phyloP scores from a whole-genome alignment of 805 yeast species.

The Candida orba region DNA sequence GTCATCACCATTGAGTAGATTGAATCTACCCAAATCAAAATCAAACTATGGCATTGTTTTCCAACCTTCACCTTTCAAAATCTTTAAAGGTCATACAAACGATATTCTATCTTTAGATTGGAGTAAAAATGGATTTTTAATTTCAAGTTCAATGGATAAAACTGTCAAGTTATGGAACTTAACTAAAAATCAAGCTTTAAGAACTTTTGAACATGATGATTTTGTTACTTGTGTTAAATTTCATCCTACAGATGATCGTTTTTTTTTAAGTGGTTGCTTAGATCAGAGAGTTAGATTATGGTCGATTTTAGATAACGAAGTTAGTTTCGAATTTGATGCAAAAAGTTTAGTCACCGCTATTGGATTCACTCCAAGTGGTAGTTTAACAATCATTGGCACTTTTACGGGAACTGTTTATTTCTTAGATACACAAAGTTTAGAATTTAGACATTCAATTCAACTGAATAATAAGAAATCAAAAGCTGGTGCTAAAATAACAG shows the following conservation, averaged over 20 bases:
- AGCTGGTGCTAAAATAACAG: constrained; percentile 61
- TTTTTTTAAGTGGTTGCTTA: constrained; percentile 74
- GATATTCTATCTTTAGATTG: constrained; percentile 76
- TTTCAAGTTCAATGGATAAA: constrained; percentile 79
- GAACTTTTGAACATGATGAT: constrained; percentile 66
- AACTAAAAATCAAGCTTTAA: constrained; percentile 53
- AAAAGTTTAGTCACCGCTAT: constrained; percentile 69
- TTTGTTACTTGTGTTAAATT: constrained; percentile 76
- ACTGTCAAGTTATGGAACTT: constrained; percentile 84
- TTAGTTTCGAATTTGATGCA: constrained; percentile 53
- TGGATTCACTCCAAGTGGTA: constrained; percentile 60
- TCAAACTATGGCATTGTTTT: constrained; percentile 67
- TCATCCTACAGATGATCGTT: constrained; percentile 82
- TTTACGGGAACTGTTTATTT: constrained; percentile 63
- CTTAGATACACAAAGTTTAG: constrained; percentile 59
- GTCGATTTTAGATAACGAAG: constrained; percentile 71
- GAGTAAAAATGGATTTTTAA: constrained; percentile 78
- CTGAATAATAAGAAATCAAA: constrained; percentile 32
- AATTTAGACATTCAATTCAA: constrained; percentile 36
- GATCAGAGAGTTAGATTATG: constrained; percentile 74
- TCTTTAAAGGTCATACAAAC: constrained; percentile 58
- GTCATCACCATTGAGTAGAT: constrained; percentile 61
- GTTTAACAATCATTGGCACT: constrained; percentile 62
- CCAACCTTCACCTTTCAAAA: constrained; percentile 53
- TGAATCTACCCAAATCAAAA: constrained; percentile 16